phyloP scores from a whole-genome alignment of 2,329 filamentous ascomycete genomes.

The Karstenula rhodostoma region DNA sequence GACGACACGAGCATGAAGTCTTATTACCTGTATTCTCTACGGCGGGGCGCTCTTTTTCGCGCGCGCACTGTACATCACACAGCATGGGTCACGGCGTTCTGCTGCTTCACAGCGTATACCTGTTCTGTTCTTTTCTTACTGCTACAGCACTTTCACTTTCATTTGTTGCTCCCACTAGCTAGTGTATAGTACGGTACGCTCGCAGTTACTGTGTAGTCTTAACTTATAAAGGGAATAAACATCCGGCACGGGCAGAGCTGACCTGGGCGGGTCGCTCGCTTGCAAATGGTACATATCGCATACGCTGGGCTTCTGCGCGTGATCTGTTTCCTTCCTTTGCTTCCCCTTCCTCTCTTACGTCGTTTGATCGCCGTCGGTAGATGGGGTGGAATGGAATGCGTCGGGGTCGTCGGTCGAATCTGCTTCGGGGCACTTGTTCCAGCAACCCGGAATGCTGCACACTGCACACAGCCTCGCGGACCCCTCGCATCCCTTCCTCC shows the following conservation, averaged over 20 bases:
- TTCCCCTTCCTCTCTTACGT: background rate
- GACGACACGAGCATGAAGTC: conserved; percentile 11
- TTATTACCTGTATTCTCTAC: conserved; percentile 1
- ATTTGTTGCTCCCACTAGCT: background rate
- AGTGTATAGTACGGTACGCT: background rate
- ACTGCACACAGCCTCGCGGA: background rate
- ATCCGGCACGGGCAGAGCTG: background rate
- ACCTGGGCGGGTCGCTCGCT: background rate
- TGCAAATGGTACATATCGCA: background rate
- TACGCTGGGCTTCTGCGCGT: background rate
- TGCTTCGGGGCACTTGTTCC: no score
- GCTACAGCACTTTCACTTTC: background rate
- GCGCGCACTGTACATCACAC: background rate
- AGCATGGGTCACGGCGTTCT: background rate
- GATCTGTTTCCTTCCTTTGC: background rate
- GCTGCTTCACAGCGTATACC: conserved; percentile 4
- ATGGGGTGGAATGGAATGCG: no score
- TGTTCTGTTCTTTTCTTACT: background rate
- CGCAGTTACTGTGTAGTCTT: conserved; percentile 10
- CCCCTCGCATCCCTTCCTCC: background rate
- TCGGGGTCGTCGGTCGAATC: no score
- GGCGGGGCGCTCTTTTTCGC: background rate
- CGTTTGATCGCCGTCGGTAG: no score
- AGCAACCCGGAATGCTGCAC: background rate
- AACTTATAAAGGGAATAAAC: conserved; percentile 3